phyloP scores from a whole-genome alignment of 2,329 filamentous ascomycete genomes.

The Diaporthe eres region DNA sequence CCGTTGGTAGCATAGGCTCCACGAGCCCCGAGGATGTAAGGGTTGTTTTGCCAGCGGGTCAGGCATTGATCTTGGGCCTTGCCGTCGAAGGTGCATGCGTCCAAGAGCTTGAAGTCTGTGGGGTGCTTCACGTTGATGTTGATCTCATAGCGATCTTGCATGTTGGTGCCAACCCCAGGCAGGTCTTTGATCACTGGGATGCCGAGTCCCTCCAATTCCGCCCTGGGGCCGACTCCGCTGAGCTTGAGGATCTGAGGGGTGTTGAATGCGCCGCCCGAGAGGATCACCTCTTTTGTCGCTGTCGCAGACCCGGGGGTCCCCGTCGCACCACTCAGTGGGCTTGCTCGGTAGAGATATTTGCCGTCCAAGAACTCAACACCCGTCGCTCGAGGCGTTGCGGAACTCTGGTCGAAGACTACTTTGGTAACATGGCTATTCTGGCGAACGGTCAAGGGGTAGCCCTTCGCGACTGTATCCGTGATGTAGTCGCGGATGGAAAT shows the following conservation, averaged over 20 bases:
- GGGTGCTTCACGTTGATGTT: constrained; percentile 58
- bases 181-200: constrained; percentile 65
- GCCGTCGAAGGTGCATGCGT: constrained; percentile 53
- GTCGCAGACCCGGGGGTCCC: constrained; percentile 46
- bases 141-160: constrained; percentile 70
- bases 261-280: constrained; percentile 67
- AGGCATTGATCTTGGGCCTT: constrained; percentile 50
- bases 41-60: constrained; percentile 44
- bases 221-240: constrained; percentile 61
- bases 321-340: constrained; percentile 54
- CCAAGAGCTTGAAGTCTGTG: constrained; percentile 54
- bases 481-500: constrained; percentile 45
- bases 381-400: constrained; percentile 43
- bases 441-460: constrained; percentile 57
- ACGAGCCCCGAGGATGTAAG: constrained; percentile 41
- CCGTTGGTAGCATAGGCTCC: constrained; percentile 54
- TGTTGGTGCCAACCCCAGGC: constrained; percentile 70
- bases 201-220: constrained; percentile 54
- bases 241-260: constrained; percentile 68
- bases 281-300: constrained; percentile 62
- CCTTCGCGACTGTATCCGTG: constrained; percentile 41
- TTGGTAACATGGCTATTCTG: constrained; percentile 51
- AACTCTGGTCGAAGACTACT: constrained; percentile 46
- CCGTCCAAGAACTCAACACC: constrained; percentile 53
- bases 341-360: constrained; percentile 54